phyloP scores from a whole-genome alignment of 257 asterid species.

The Fraxinus americana region DNA sequence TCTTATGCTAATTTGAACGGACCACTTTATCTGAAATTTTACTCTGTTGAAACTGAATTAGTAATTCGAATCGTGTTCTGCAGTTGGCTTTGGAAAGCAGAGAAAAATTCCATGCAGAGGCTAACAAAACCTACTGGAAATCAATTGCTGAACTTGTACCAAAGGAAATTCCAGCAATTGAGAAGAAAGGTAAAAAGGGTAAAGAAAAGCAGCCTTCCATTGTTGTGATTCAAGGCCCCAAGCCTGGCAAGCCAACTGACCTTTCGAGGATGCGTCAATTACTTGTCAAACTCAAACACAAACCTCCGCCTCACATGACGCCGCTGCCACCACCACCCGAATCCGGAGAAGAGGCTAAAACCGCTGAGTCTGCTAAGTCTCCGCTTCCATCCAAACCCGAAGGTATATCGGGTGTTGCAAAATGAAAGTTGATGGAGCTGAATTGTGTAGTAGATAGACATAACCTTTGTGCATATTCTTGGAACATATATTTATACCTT shows the following conservation, averaged over 20 bases:
- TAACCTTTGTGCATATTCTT: neutral
- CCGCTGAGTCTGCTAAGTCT: slow-evolving; percentile 9
- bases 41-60: neutral
- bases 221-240: slow-evolving; percentile 59
- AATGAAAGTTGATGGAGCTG: slow-evolving; percentile 17
- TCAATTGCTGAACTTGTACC: slow-evolving; percentile 58
- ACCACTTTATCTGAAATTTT: neutral
- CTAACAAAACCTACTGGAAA: slow-evolving; percentile 51
- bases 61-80: neutral
- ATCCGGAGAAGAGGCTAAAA: slow-evolving; percentile 29
- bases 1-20: too few relatives aligned
- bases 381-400: neutral
- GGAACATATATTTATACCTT: slow-evolving; percentile 7
- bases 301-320: slow-evolving; percentile 43
- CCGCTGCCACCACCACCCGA: slow-evolving; percentile 22
- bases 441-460: neutral
- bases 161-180: slow-evolving; percentile 51
- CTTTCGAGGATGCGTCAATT: slow-evolving; percentile 59
- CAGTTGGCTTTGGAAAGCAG: slow-evolving; percentile 50
- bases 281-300: slow-evolving; percentile 56
- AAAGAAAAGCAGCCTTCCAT: slow-evolving; percentile 41
- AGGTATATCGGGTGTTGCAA: slow-evolving; percentile 19
- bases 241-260: slow-evolving; percentile 70
- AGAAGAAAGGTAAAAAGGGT: slow-evolving; percentile 52
- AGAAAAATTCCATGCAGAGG: slow-evolving; percentile 62